Percentiles rank a stretch among this genome's conserved stretches.
Evolutionary conservation across 2,329 filamentous ascomycete genomes (phyloP).

Genomic region (Colletotrichum neosansevieriae): DNA sequence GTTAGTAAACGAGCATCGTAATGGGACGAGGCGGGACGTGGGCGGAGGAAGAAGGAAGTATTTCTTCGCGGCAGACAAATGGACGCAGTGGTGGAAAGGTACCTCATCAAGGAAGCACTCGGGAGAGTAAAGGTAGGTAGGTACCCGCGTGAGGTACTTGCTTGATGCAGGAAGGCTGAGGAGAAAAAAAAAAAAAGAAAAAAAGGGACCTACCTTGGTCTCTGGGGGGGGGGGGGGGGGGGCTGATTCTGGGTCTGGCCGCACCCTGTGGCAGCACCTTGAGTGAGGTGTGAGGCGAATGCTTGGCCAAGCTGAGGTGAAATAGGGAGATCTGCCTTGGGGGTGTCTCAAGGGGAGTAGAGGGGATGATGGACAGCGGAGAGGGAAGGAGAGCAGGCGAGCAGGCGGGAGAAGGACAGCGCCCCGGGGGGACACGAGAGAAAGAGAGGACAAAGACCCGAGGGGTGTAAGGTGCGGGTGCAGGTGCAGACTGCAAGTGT

Average conservation of each 20-base stretch:
- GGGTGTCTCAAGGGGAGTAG: constrained; percentile 23
- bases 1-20: constrained; percentile 40
- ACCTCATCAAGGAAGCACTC: background rate
- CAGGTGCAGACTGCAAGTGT: too few species aligned
- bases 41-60: constrained; percentile 27
- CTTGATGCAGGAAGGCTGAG: background rate
- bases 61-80: background rate
- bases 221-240: too few species aligned
- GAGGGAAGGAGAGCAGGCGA: background rate
- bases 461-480: too few species aligned
- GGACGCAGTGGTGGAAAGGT: background rate
- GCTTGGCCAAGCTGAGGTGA: constrained; percentile 29
- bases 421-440: too few species aligned
- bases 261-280: constrained; percentile 10
- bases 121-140: too few species aligned
- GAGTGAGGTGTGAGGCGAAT: background rate
- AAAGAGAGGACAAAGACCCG: too few species aligned
- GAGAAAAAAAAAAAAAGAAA: background rate
- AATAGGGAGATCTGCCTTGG: constrained; percentile 28
- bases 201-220: background rate
- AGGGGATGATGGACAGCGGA: background rate
- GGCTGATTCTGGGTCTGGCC: background rate
- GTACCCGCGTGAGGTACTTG: constrained; percentile 8
- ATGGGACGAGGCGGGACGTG: constrained; percentile 30
- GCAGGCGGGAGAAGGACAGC: background rate